Percentiles rank a stretch among this genome's conserved stretches.
Conservation (phyloP, 2,329 filamentous ascomycete genomes). For the Colletotrichum costaricense region DNA sequence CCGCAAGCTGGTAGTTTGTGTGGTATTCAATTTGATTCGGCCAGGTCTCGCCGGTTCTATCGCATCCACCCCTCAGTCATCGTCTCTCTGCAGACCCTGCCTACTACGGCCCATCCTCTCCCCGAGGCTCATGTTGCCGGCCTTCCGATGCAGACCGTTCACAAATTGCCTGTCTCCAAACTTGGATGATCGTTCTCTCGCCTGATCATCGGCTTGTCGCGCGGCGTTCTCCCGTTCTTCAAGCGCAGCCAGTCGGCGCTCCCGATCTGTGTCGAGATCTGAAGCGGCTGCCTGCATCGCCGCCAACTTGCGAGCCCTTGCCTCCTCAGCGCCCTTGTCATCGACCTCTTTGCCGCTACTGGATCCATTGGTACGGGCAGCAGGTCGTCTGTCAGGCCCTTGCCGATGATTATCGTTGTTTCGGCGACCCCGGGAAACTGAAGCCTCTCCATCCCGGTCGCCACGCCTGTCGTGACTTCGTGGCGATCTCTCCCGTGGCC, state of each 20-base stretch:
- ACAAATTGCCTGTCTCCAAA: conserved; percentile 75
- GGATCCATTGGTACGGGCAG: conserved; percentile 32
- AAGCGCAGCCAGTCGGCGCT: conserved; percentile 73
- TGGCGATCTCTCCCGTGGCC: conserved; percentile 39
- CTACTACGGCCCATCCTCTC: conserved; percentile 63
- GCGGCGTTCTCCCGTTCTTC: conserved; percentile 73
- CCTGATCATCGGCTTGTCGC: conserved; percentile 74
- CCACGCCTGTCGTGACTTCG: conserved; percentile 36
- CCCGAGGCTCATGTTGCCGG: conserved; percentile 61
- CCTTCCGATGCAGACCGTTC: conserved; percentile 71
- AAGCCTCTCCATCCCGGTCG: conserved; percentile 38
- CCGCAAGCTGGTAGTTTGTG: background rate
- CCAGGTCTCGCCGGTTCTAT: background rate
- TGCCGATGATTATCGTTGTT: conserved; percentile 35
- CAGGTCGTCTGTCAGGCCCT: conserved; percentile 38
- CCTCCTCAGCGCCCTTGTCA: conserved; percentile 57
- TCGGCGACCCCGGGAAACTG: conserved; percentile 34
- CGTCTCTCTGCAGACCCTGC: conserved; percentile 58
- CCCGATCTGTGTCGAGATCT: conserved; percentile 77
- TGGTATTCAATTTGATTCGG: background rate
- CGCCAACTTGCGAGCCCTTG: conserved; percentile 74
- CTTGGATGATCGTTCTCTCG: conserved; percentile 67
- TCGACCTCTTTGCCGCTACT: conserved; percentile 37
- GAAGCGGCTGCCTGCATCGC: conserved; percentile 79
- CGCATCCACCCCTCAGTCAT: conserved; percentile 47